These are phyloP conservation scores for Saccharomyces hybrid DNA, from an alignment of 1,139 yeast genomes.

Conservation along the genomic window DNA sequence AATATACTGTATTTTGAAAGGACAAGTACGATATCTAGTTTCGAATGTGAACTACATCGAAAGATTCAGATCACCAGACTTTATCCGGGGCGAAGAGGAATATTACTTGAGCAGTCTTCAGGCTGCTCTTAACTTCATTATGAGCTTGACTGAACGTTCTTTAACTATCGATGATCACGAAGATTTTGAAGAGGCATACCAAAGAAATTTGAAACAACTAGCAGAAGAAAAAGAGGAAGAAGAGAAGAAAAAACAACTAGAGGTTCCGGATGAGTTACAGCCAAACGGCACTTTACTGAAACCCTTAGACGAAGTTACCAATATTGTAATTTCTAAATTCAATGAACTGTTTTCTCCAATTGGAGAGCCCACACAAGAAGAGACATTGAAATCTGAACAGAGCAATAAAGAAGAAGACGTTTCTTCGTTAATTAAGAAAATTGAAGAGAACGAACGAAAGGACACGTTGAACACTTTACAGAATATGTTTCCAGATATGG, in stretches of 20 bases:
- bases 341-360: slow-evolving; percentile 19
- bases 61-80: slow-evolving; percentile 65
- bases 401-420: slow-evolving; percentile 29
- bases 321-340: slow-evolving; percentile 21
- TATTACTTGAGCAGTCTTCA: slow-evolving; percentile 82
- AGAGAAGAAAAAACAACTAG: neutral
- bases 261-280: neutral
- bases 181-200: slow-evolving; percentile 45
- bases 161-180: slow-evolving; percentile 59
- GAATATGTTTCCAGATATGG: slow-evolving; percentile 73
- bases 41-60: slow-evolving; percentile 83
- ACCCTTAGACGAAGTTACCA: slow-evolving; percentile 29
- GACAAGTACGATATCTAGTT: slow-evolving; percentile 53
- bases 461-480: slow-evolving; percentile 42
- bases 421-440: slow-evolving; percentile 15
- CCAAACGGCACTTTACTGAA: slow-evolving; percentile 14
- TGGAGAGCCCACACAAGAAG: slow-evolving; percentile 7
- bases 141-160: slow-evolving; percentile 48
- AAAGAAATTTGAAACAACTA: slow-evolving; percentile 2
- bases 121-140: slow-evolving; percentile 74
- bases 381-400: slow-evolving; percentile 2
- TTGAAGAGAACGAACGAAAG: slow-evolving; percentile 35
- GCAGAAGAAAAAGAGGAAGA: slow-evolving; percentile 2
- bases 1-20: slow-evolving; percentile 68
- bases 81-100: slow-evolving; percentile 79